Evolutionary conservation across 805 yeast genomes (phyloP), one percentile per base, ranked within the genome.

Genomic region (Lipomyces japonicus): DNA sequence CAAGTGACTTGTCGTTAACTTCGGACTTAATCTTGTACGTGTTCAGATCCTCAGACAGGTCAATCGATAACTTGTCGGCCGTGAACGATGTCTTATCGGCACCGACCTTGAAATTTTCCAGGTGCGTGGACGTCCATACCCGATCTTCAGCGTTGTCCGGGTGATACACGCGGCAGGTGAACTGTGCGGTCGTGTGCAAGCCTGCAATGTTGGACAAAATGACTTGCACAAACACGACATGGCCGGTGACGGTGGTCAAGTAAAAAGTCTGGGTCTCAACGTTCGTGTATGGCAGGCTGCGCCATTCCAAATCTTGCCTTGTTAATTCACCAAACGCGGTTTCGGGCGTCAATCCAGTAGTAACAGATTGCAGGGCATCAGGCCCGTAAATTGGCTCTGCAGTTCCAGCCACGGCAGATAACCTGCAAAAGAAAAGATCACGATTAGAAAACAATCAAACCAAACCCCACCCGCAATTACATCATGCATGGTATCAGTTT

Each of bases 381-480:
- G 84, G 77, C 46, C 98, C 98, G 63, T 93, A 93, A 65, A 85
- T 95, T 23, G 98, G 98, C 68, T 93, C 98, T 1, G 96, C 96
- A 10, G 95, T 80, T 48, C 98, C 98, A 4, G 97, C 91, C 40
- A 89, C 93, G 4, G 95, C 93, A n/a, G 97, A 86, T 46, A 86
- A 75, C 59, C 89, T 78, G 55, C 7, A 16, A 7, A 39, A 12
- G 19, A 12, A 36, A 14, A 28, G 32, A 10, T 10, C 14, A 28
- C 32, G 10, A 28, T 10, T 10, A 10, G 12, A 28, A 28, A 28
- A 28, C 12, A 28, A 28, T 10, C 32, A 28, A 10, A 28, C 10
- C 32, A 28, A 28, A 28, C 12, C 32, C 14, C 14, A 10, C 14
- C 14, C 14, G 32, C 32, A 10, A n/a, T 18, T 36, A n/a, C n/a